Conservation (phyloP, 2,329 filamentous ascomycete species). For the Clarireedia sp. region DNA sequence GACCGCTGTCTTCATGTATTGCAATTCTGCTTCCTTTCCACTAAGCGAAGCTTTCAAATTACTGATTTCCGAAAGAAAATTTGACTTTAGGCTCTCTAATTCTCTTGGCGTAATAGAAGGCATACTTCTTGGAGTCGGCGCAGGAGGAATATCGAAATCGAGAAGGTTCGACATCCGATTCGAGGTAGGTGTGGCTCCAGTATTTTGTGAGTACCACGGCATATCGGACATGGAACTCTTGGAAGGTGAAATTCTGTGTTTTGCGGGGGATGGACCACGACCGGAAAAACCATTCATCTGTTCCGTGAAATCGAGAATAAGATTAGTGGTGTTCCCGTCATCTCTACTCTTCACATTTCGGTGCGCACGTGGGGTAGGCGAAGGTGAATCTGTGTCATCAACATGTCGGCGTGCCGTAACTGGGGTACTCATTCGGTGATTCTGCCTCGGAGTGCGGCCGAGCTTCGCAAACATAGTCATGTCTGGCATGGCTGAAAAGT, state of each 20-base stretch:
- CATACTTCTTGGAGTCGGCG: constrained; percentile 84
- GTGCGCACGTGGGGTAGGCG: constrained; percentile 34
- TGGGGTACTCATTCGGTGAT: constrained; percentile 22
- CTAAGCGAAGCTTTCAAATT: constrained; percentile 86
- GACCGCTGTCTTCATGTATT: constrained; percentile 78
- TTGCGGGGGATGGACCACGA: constrained; percentile 41
- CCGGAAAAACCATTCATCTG: constrained; percentile 52
- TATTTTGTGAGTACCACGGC: constrained; percentile 11
- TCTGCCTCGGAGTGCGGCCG: constrained; percentile 44
- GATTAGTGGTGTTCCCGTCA: constrained; percentile 58
- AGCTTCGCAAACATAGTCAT: constrained; percentile 76
- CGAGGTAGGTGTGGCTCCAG: constrained; percentile 19
- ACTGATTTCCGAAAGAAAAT: constrained; percentile 85
- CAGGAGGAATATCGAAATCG: constrained; percentile 89
- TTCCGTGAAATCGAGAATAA: constrained; percentile 83
- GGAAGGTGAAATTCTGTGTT: constrained; percentile 40
- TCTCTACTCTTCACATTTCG: constrained; percentile 24
- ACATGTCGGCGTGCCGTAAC: constrained; percentile 23
- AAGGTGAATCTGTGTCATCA: constrained; percentile 22
- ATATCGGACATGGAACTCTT: constrained; percentile 26
- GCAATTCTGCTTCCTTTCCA: constrained; percentile 87
- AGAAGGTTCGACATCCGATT: constrained; percentile 58
- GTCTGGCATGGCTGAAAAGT: constrained; percentile 82
- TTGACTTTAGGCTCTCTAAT: constrained; percentile 84
- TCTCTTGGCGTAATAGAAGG: constrained; percentile 88